phyloP scores from a whole-genome alignment of 176 grass and related monocot species.

The Stipa capillata region DNA sequence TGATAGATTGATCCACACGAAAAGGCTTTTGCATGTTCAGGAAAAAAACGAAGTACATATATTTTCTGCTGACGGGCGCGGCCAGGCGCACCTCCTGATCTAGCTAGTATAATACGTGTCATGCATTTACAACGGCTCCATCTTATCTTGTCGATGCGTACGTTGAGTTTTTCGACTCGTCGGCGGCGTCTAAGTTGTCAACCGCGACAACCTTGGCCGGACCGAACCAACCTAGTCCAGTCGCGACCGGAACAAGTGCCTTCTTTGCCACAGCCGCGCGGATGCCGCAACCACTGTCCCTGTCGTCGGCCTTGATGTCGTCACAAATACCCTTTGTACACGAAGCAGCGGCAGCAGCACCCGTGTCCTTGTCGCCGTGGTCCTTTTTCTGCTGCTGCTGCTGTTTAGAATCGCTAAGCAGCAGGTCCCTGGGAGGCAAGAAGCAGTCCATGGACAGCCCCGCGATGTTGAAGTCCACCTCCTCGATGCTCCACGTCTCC shows the following conservation, averaged over 20 bases:
- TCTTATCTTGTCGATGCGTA: neutral
- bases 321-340: neutral
- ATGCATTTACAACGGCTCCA: neutral
- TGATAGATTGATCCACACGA: neutral
- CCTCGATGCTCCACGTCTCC: constrained; percentile 74
- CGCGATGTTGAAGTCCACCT: constrained; percentile 70
- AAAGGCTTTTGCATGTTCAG: neutral
- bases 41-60: neutral
- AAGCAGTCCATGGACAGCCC: constrained; percentile 65
- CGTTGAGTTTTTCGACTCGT: neutral
- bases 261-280: neutral
- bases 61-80: neutral
- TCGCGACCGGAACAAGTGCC: neutral
- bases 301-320: neutral
- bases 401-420: neutral
- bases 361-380: neutral
- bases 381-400: neutral
- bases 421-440: constrained; percentile 60
- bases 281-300: neutral
- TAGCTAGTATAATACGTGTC: neutral
- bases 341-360: neutral
- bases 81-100: neutral
- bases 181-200: neutral
- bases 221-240: constrained; percentile 14
- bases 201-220: constrained; percentile 22